Base-by-base conservation (phyloP, 495 filamentous ascomycete genomes). In the Pseudomonodictys pantanalensis region DNA sequence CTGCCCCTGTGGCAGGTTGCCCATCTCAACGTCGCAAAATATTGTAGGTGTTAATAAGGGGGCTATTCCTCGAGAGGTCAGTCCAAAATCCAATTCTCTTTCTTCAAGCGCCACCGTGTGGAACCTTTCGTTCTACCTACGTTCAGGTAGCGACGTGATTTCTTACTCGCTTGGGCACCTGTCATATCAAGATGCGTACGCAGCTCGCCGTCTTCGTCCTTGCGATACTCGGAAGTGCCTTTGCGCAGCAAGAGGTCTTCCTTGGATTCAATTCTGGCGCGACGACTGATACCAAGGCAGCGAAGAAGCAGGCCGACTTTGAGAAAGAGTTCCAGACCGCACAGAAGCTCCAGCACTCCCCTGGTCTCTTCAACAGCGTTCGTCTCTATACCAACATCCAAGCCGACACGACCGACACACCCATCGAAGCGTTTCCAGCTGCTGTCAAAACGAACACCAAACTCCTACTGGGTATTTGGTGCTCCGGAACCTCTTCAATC, bases 191-290 rank as follows among this genome's bases (percentile, higher is more conserved):
- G n/a, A n/a, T n/a, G n/a, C n/a, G n/a, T n/a, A n/a, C n/a, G n/a
- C n/a, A n/a, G n/a, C n/a, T n/a, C n/a, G n/a, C 38, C 5, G 38
- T 54, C 18, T 25, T 54, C 41, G 49, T 50, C 23, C 9, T 55
- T 22, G 58, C 26, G 29, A 50, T 50, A 12, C 41, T 42, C 2
- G 2, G 53, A 3, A 24, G 49, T 30, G 41, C 12, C 18, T 26
- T 30, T 2, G 4, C 44, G 1, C 42, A 77, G 71, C 20, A 78
- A 85, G 48, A 60, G 4, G 17, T 45, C 5, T 60, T 47, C 25
- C 58, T 60, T 64, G 91, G 91, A 58, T 95, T 95, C 81, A 95
- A 95, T 80, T 89, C 91, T 67, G 91, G 88, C 68, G 24, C 81
- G 77, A 56, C 50, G 61, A 72, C 77, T 73, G 80, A 74, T 28